These are phyloP conservation scores for Malus orientalis DNA, from an alignment of 306 rosid species.

Conservation along the genomic window DNA sequence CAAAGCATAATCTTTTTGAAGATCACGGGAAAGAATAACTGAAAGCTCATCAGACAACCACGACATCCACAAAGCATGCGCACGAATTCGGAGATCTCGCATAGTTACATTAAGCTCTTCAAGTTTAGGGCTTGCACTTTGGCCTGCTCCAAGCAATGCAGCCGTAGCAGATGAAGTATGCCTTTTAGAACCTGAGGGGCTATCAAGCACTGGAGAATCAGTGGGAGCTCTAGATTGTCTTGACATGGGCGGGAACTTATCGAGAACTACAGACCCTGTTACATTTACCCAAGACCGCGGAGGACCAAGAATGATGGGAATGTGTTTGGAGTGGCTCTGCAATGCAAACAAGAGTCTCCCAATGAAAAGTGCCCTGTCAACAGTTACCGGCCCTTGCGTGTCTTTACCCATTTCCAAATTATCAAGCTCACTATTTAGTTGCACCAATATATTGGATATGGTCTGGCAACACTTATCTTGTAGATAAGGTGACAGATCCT, in stretches of 20 bases:
- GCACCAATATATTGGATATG: constrained; percentile 50
- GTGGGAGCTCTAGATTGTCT: constrained; percentile 52
- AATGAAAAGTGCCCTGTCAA: constrained; percentile 81
- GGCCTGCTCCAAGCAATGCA: constrained; percentile 74
- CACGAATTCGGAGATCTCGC: constrained; percentile 76
- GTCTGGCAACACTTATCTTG: constrained; percentile 74
- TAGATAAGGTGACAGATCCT: constrained; percentile 62
- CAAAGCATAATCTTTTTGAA: constrained; percentile 67
- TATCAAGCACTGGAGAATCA: constrained; percentile 50
- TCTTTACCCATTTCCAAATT: constrained; percentile 43
- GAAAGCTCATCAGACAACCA: constrained; percentile 85
- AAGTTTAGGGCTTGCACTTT: constrained; percentile 68
- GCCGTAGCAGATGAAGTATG: constrained; percentile 56
- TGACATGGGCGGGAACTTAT: constrained; percentile 52
- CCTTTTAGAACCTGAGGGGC: constrained; percentile 38
- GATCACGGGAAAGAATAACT: constrained; percentile 51
- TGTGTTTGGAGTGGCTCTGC: constrained; percentile 76
- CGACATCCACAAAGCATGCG: constrained; percentile 79
- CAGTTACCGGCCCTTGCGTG: constrained; percentile 30
- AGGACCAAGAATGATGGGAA: constrained; percentile 79
- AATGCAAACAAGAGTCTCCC: constrained; percentile 91
- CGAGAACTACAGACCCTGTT: constrained; percentile 37
- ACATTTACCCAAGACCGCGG: constrained; percentile 78
- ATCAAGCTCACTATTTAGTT: constrained; percentile 57
- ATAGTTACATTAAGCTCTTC: constrained; percentile 61